Conservation (phyloP, 1,284 basidiomycete species). For the Cystobasidiaceae sp. region DNA sequence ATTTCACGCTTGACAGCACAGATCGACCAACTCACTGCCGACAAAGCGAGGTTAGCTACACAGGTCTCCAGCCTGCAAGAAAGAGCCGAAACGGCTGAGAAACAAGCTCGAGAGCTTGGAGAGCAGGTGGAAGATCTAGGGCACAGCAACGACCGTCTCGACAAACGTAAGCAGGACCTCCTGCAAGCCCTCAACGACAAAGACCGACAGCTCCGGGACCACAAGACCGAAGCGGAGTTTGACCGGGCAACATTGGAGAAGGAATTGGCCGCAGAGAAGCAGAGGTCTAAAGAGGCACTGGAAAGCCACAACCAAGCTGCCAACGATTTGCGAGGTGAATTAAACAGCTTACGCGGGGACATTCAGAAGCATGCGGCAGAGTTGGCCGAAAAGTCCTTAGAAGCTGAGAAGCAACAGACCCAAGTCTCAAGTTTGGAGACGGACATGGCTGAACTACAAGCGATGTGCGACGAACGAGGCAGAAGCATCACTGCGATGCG, state of each 20-base stretch:
- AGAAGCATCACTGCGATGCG: background rate
- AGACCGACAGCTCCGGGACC: constrained; percentile 75
- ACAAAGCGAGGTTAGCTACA: constrained; percentile 15
- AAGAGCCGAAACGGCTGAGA: background rate
- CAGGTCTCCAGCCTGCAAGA: too few relatives aligned
- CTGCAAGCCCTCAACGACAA: constrained; percentile 54
- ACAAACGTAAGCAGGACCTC: constrained; percentile 23
- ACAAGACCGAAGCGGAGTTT: constrained; percentile 47
- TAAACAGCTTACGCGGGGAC: background rate
- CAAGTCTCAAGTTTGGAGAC: constrained; percentile 46
- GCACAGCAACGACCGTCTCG: constrained; percentile 47
- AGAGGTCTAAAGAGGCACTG: constrained; percentile 13
- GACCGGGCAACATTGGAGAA: constrained; percentile 47
- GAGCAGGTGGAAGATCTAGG: constrained; percentile 49
- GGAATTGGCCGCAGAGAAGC: constrained; percentile 48
- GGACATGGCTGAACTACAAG: constrained; percentile 45
- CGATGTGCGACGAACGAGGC: constrained; percentile 41
- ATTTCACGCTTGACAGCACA: constrained; percentile 5
- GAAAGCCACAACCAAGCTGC: background rate
- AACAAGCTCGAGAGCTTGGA: constrained; percentile 22
- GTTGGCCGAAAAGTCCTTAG: background rate
- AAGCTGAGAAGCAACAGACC: constrained; percentile 42
- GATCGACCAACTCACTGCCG: constrained; percentile 19
- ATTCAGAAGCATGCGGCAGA: background rate
- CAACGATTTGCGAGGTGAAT: background rate